Conservation (phyloP, 108 stramenopile genomes). For the Cyclotella cryptica region DNA sequence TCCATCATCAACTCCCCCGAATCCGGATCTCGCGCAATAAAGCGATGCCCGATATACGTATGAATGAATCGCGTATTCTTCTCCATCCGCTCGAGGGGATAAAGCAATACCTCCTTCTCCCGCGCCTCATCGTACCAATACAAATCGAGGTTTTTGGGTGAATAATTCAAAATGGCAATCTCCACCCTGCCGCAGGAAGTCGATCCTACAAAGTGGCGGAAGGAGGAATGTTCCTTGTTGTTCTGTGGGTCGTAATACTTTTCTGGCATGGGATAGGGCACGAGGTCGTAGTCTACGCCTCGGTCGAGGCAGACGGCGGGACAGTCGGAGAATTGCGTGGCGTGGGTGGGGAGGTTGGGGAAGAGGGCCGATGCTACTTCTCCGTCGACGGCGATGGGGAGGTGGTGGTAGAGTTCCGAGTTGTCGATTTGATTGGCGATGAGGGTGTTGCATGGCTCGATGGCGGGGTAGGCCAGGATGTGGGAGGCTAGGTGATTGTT, state of each 20-base stretch:
- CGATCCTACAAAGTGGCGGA: slow-evolving; percentile 22
- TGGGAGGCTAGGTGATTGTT: slow-evolving; percentile 51
- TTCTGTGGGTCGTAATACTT: slow-evolving; percentile 36
- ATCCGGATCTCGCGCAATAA: slow-evolving; percentile 52
- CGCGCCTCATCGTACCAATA: slow-evolving; percentile 53
- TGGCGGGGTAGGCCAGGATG: slow-evolving; percentile 50
- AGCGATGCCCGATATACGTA: slow-evolving; percentile 66
- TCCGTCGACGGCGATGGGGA: slow-evolving; percentile 39
- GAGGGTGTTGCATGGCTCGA: slow-evolving; percentile 39
- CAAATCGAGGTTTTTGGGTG: slow-evolving; percentile 39
- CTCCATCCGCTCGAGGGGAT: slow-evolving; percentile 57
- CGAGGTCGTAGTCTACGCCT: slow-evolving; percentile 46
- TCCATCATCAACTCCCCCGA: slow-evolving; percentile 43
- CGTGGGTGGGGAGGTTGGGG: slow-evolving; percentile 2
- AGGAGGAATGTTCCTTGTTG: slow-evolving; percentile 43
- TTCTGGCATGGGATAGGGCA: slow-evolving; percentile 45
- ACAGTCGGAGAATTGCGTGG: slow-evolving; percentile 26
- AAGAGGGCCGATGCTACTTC: slow-evolving; percentile 38
- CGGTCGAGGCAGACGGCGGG: slow-evolving; percentile 58
- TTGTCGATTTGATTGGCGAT: neutral
- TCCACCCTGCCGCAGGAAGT: slow-evolving; percentile 57
- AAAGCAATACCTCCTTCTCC: slow-evolving; percentile 22
- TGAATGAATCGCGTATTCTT: slow-evolving; percentile 59
- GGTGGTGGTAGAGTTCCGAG: slow-evolving; percentile 26
- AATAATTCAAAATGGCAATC: slow-evolving; percentile 69